Evolutionary conservation across 345 rosid genomes (phyloP), one percentile per base, ranked within the genome.

Genomic region (Ailanthus altissimus): DNA sequence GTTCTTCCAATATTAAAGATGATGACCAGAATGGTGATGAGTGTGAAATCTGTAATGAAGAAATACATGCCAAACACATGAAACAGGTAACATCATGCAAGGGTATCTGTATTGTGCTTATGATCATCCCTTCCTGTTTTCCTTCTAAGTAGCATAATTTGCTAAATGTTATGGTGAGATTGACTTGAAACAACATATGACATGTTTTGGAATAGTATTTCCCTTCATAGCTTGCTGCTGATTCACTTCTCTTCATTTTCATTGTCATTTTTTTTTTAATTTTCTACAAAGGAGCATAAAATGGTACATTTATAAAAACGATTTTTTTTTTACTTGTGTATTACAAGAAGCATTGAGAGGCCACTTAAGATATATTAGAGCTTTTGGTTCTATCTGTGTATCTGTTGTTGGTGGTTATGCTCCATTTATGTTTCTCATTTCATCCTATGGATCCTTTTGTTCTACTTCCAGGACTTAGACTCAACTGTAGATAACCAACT

Each of bases 401-500:
- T 64, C 49, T 66, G 62, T 80, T 32, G 36, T 47, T 74, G 57
- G 59, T 57, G 56, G 65, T 74, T 77, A 60, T 68, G 70, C 76
- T 59, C 64, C 43, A 6, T 50, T 56, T 47, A 49, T 8, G 9
- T 73, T 10, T 66, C 71, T 54, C 49, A 36, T 75, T 62, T 25
- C 67, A 50, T 45, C 56, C 6, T 53, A 51, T 75, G 38, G n/a
- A 18, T 54, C 74, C 53, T 45, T 23, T 45, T 50, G 28, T 75
- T 78, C 16, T 32, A 66, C 78, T 77, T 87, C 75, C 86, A 93
- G 97, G 86, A 85, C 40, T 72, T 79, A 94, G 86, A 84, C 38
- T 74, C 80, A 49, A 61, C 64, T 36, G 84, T 79, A 42, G 85
- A 74, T 83, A 77, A 63, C 6, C 80, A 79, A 6, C 79, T 76